phyloP scores from a whole-genome alignment of 2,329 filamentous ascomycete genomes.

The Gyromitra esculenta region DNA sequence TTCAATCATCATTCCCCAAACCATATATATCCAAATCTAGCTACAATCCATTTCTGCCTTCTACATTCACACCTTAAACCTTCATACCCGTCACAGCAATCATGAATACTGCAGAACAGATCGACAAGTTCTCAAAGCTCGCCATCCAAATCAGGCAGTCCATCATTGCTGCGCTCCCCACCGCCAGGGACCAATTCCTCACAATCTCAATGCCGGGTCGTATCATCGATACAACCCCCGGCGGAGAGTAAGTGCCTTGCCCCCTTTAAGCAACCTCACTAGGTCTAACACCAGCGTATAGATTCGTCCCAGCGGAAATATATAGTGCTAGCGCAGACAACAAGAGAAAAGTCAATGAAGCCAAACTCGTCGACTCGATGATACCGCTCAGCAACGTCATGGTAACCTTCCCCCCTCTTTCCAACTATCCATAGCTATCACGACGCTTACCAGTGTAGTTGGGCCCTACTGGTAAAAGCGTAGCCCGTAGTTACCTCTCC shows the following conservation, averaged over 20 bases:
- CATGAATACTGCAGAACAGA: background rate
- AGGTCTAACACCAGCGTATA: background rate
- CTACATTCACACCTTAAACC: background rate
- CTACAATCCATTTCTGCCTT: background rate
- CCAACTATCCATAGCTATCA: background rate
- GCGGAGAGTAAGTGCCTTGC: constrained; percentile 16
- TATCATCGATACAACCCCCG: constrained; percentile 10
- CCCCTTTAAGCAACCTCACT: background rate
- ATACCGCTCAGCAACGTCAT: constrained; percentile 40
- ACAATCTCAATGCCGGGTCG: constrained; percentile 23
- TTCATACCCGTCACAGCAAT: background rate
- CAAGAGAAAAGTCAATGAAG: constrained; percentile 37
- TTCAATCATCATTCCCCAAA: background rate
- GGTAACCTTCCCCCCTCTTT: constrained; percentile 5
- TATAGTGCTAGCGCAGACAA: background rate
- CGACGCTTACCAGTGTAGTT: constrained; percentile 15
- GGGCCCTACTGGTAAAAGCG: constrained; percentile 40
- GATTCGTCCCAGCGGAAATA: background rate
- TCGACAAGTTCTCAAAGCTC: background rate
- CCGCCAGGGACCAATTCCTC: constrained; percentile 9
- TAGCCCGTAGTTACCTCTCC: constrained; percentile 39
- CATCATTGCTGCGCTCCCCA: constrained; percentile 3
- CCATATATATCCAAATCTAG: background rate
- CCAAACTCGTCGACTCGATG: constrained; percentile 43
- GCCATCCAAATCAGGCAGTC: background rate